Base-by-base conservation (phyloP, 1,139 yeast genomes). In the Candida pseudoviswanathii region DNA sequence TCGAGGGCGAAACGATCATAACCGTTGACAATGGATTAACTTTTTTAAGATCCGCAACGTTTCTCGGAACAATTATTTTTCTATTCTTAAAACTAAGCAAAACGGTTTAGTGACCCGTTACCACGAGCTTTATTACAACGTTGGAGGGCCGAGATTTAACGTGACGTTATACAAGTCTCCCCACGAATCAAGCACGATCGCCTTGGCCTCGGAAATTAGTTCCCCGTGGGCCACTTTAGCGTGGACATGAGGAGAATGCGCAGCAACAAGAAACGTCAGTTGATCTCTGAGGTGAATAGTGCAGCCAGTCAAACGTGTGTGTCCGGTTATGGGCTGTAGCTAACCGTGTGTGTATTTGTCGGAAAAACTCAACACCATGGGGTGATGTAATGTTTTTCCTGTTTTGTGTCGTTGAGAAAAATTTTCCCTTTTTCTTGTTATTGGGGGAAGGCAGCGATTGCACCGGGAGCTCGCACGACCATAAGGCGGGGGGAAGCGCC, bases 311-410 rank as follows among this genome's bases (percentile, higher is more conserved):
- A n/a, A n/a, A n/a, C n/a, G n/a, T n/a, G n/a, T n/a, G n/a, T n/a
- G n/a, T n/a, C n/a, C n/a, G 42, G 42, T 39, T 39, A 27, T 27
- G 42, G 32, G 11, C 5, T 27, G 11, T 11, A 39, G 21, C 5
- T 25, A 4, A 3, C 11, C 21, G n/a, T n/a, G n/a, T 3, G 3
- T 3, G 6, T 36, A 36, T 22, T 37, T 6, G 29, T 42, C 45
- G 45, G 45, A 42, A 42, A 33, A 42, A 42, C 21, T 25, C 25
- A 10, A 31, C 21, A 33, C 39, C 45, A 42, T 33, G 39, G n/a
- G 39, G 39, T 42, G 45, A 33, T 42, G 45, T 25, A 4, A 24
- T 3, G 10, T 32, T 11, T 22, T 26, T 21, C 22, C 21, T 24
- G 8, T 10, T 32, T 31, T 41, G 36, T 32, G 38, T 24, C 4